Evolutionary conservation across 352 stramenopile genomes (phyloP).

Genomic region (Pythium guiyangense): DNA sequence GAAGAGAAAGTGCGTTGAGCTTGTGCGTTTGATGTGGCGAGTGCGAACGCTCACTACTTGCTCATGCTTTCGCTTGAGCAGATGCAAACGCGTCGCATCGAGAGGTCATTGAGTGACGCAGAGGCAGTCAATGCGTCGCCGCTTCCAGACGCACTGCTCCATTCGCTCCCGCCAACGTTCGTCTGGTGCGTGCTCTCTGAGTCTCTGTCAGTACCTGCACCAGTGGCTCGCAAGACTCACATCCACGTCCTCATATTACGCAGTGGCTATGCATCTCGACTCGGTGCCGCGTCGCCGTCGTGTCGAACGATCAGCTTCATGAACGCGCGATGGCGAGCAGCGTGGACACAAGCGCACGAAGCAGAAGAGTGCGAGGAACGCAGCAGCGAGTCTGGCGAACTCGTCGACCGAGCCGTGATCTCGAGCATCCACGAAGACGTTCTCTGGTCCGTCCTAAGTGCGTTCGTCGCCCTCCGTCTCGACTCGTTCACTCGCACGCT

Average conservation of each 20-base stretch:
- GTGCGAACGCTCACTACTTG: no score
- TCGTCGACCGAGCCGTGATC: neutral
- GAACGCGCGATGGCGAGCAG: constrained; percentile 18
- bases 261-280: constrained; percentile 29
- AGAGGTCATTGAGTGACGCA: neutral
- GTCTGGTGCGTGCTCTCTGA: constrained; percentile 20
- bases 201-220: neutral
- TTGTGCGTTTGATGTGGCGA: no score
- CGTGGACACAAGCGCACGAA: neutral
- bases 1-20: no score
- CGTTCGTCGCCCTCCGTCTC: constrained; percentile 23
- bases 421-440: constrained; percentile 8
- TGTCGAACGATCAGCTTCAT: constrained; percentile 29
- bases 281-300: constrained; percentile 21
- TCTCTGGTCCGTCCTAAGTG: constrained; percentile 24
- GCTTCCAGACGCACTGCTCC: neutral
- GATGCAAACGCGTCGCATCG: no score
- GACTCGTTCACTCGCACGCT: neutral
- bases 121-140: neutral
- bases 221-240: neutral
- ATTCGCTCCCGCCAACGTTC: constrained; percentile 15
- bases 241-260: no score
- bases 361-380: neutral
- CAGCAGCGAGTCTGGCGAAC: neutral
- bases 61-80: no score